Percentiles rank a stretch among this genome's conserved stretches.
Conservation (phyloP, 192 early-diverging fungal genomes). For the Piromyces finnis region DNA sequence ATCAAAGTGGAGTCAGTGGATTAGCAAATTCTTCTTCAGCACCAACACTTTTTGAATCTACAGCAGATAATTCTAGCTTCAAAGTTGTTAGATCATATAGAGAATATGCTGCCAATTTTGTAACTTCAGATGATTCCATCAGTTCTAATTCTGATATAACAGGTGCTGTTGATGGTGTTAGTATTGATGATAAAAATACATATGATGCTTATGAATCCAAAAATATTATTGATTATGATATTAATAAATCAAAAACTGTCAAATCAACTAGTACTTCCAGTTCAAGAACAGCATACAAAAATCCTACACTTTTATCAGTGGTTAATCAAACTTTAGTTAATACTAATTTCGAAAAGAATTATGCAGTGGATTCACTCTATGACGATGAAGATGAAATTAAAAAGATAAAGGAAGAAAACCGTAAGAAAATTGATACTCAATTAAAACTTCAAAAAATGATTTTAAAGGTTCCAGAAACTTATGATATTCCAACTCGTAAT, state of each 20-base stretch:
- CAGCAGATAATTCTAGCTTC: not conserved
- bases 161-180: not conserved
- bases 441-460: not conserved
- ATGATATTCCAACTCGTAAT: not conserved
- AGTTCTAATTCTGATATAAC: not conserved
- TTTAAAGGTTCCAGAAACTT: not conserved
- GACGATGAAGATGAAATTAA: not conserved
- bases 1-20: not conserved
- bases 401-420: not conserved
- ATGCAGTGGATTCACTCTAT: too few species aligned
- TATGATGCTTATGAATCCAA: not conserved
- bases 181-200: not conserved
- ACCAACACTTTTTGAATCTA: not conserved
- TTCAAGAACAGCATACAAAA: not conserved
- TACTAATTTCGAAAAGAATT: not conserved
- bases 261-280: not conserved
- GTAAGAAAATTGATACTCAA: not conserved
- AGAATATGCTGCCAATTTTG: not conserved
- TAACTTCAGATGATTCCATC: not conserved
- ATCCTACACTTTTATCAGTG: not conserved
- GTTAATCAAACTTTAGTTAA: not conserved
- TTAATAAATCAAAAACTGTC: not conserved
- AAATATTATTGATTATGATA: not conserved
- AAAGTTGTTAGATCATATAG: not conserved
- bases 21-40: not conserved